These are phyloP conservation scores for Hypoxylon rickii DNA, from an alignment of 495 filamentous ascomycete species.

Conservation along the genomic window DNA sequence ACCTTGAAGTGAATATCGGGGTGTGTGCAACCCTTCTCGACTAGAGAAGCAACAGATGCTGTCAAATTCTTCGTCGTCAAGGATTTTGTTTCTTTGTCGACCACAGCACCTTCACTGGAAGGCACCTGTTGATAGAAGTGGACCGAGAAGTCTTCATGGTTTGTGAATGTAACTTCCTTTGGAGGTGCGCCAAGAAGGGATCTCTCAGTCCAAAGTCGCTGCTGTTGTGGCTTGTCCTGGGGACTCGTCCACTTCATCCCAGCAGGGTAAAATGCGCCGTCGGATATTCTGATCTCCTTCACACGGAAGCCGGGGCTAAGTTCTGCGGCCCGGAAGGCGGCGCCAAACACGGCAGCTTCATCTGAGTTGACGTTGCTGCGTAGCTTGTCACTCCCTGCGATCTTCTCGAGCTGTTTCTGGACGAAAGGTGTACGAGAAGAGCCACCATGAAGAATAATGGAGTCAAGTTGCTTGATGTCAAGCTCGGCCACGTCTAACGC, in stretches of 20 bases:
- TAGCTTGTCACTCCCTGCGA: constrained; percentile 76
- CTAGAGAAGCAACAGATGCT: constrained; percentile 72
- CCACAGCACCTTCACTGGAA: constrained; percentile 37
- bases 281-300: constrained; percentile 86
- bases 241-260: constrained; percentile 73
- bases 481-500: constrained; percentile 76
- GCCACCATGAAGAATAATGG: constrained; percentile 91
- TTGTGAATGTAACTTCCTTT: constrained; percentile 88
- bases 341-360: constrained; percentile 95
- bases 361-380: constrained; percentile 95
- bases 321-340: constrained; percentile 89
- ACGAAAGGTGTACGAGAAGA: constrained; percentile 92
- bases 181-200: constrained; percentile 73
- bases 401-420: constrained; percentile 81
- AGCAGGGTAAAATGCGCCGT: constrained; percentile 72
- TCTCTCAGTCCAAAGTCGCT: constrained; percentile 75
- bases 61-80: constrained; percentile 84
- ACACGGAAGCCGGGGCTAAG: constrained; percentile 94
- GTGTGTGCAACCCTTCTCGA: constrained; percentile 73
- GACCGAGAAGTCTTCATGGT: constrained; percentile 82
- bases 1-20: constrained; percentile 82
- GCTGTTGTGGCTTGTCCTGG: constrained; percentile 63
- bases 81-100: constrained; percentile 52
- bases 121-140: constrained; percentile 74
- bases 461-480: constrained; percentile 77